Base-by-base conservation (phyloP, 2,329 filamentous ascomycete species). In the Exophiala lecanii-corni region DNA sequence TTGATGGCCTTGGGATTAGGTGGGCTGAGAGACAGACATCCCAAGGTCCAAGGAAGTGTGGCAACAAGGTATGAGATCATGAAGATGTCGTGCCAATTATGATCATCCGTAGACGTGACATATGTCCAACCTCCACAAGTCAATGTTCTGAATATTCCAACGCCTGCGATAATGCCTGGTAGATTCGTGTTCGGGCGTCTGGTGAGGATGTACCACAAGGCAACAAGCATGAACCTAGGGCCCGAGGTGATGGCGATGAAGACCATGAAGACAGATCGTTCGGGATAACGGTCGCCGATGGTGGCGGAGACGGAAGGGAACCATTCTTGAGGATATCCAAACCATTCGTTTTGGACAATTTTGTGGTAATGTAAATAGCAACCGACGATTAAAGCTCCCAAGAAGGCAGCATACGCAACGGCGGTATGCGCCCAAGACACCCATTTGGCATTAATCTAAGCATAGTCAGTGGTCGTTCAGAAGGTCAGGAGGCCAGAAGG, bases 61-160 rank as follows among this genome's bases (percentile, higher is more conserved):
- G 88, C 85, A 34, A 98, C 83, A 43, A 98, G 74, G 66, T 98
- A 98, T 10, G 89, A 94, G 56, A 98, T 96, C 92, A 98, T 98
- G 64, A 98, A 91, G 51, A 97, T 91, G 61, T 98, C 92, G 64
- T 98, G 92, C 89, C 89, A 97, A 66, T 94, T 82, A 66, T 98
- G 92, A 63, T 97, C 88, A 63, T 98, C 92, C 32, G 92, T 98
- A 50, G 92, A 97, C 18, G 92, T 98, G 49, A 98, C 82, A 66
- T 97, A 98, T 40, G 92, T 96, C 91, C 92, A 98, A 46, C 92
- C 92, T 57, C 91, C 92, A 61, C 92, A 98, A 3, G 89, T 95
- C 45, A 97, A 69, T 7, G 91, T 96, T 57, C 92, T 81, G 60
- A 97, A 83, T 39, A 96, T 55, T 43, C 92, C 92, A 57, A 86